These are phyloP conservation scores for Wallemia hederae DNA, from an alignment of 1,284 basidiomycete species.

Conservation along the genomic window DNA sequence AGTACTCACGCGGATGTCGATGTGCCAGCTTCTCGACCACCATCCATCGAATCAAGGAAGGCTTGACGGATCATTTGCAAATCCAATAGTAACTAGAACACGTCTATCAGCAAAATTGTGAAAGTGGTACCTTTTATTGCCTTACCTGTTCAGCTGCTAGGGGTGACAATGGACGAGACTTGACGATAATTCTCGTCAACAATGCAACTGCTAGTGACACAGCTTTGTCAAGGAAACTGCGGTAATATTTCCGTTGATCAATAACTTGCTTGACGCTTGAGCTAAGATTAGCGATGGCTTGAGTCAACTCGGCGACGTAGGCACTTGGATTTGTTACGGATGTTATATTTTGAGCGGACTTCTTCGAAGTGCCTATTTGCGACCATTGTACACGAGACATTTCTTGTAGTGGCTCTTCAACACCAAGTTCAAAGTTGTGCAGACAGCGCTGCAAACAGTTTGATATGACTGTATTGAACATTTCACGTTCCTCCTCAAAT, in stretches of 20 bases:
- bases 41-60: slow-evolving; percentile 39
- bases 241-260: slow-evolving; percentile 71
- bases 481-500: slow-evolving; percentile 55
- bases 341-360: neutral
- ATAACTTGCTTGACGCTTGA: slow-evolving; percentile 38
- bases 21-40: slow-evolving; percentile 9
- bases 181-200: slow-evolving; percentile 61
- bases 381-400: slow-evolving; percentile 53
- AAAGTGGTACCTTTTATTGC: neutral
- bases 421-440: slow-evolving; percentile 47
- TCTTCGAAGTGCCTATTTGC: slow-evolving; percentile 25
- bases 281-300: slow-evolving; percentile 30
- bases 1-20: slow-evolving; percentile 8
- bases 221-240: slow-evolving; percentile 73
- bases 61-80: slow-evolving; percentile 59
- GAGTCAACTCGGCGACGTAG: slow-evolving; percentile 45
- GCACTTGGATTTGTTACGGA: slow-evolving; percentile 49
- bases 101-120: neutral
- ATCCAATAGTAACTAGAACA: slow-evolving; percentile 50
- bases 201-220: slow-evolving; percentile 50
- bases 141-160: slow-evolving; percentile 71
- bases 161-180: slow-evolving; percentile 58
- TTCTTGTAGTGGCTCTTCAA: slow-evolving; percentile 39
- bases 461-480: slow-evolving; percentile 67
- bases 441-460: slow-evolving; percentile 44